Evolutionary conservation across 2,329 filamentous ascomycete genomes (phyloP).

Genomic region (Aspergillus ochraceoroseus): DNA sequence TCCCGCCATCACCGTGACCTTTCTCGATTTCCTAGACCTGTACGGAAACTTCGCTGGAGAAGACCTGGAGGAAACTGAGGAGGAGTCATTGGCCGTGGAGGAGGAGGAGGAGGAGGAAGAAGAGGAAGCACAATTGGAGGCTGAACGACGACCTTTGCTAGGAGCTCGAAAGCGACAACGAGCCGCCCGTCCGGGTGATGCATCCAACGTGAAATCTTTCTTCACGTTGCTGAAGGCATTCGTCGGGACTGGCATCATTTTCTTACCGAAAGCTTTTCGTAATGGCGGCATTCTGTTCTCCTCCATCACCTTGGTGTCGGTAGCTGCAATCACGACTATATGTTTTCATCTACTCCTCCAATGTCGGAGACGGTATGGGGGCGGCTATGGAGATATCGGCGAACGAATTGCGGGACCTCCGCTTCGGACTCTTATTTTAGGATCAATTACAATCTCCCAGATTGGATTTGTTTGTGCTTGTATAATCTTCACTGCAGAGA

Average conservation of each 20-base stretch:
- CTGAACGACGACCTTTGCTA: conserved; percentile 59
- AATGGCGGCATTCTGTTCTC: conserved; percentile 75
- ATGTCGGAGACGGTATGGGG: conserved; percentile 60
- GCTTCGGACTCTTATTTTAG: conserved; percentile 62
- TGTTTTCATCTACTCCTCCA: conserved; percentile 68
- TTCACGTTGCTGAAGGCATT: conserved; percentile 76
- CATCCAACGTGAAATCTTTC: conserved; percentile 66
- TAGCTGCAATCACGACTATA: conserved; percentile 62
- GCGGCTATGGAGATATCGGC: conserved; percentile 71
- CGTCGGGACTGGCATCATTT: conserved; percentile 76
- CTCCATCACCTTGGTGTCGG: conserved; percentile 59
- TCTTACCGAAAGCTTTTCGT: conserved; percentile 71
- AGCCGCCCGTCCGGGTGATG: conserved; percentile 52
- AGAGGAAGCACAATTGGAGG: conserved; percentile 39
- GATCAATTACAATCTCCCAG: conserved; percentile 68
- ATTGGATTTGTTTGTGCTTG: conserved; percentile 74
- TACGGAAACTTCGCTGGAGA: conserved; percentile 75
- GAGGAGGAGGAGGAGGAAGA: conserved; percentile 51
- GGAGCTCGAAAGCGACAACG: conserved; percentile 51
- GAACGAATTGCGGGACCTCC: conserved; percentile 59
- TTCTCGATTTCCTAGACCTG: conserved; percentile 69
- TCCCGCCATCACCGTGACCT: conserved; percentile 35
- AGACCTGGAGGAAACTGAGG: conserved; percentile 56
- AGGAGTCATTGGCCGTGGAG: conserved; percentile 42
- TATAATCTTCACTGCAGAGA: conserved; percentile 72